Evolutionary conservation across 345 rosid genomes (phyloP), one percentile per base, ranked within the genome.

Genomic region (Eucalyptus coolabah): DNA sequence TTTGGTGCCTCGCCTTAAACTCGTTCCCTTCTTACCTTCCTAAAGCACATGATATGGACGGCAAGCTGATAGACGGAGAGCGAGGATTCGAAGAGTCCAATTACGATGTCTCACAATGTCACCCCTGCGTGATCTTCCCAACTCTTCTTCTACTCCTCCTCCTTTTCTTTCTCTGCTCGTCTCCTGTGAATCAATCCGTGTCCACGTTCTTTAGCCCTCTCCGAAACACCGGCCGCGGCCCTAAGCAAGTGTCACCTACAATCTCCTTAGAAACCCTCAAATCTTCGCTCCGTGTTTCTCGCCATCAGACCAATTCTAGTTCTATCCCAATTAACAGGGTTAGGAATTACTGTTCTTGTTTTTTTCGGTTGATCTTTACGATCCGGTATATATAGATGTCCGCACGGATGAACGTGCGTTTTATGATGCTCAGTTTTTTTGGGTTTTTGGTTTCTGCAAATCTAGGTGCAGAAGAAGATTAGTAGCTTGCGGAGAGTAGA

Each of bases 401-500:
- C 28, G 47, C 14, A 14, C 9, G 28, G 45, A 77, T 21, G 13
- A 77, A 77, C 44, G 47, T 77, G 47, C 47, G 28, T 77, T 77
- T 65, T 65, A n/a, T 65, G 77, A 65, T 15, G 4, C 24, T 72
- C 14, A 12, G 15, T 77, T 77, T 77, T 69, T 53, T 40, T 4
- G 30, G 16, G 47, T 21, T 21, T 77, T 77, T 77, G 8, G 24
- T 40, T 40, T 12, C 28, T 40, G 47, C 26, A 42, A 77, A 37
- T 86, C 65, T 67, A 60, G 26, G 50, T 45, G 87, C 45, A 88
- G 89, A 50, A 88, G 89, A 81, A 56, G 91, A 65, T 69, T 34
- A 87, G 69, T 47, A 8, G 82, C 50, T 87, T 87, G 87, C 80
- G 86, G 63, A 90, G 88, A 50, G 53, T 90, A 19, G 95, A 93